Evolutionary conservation across 139 green algal genomes (phyloP), one percentile per base, ranked within the genome.

Genomic region (Chlorella vulgaris): DNA sequence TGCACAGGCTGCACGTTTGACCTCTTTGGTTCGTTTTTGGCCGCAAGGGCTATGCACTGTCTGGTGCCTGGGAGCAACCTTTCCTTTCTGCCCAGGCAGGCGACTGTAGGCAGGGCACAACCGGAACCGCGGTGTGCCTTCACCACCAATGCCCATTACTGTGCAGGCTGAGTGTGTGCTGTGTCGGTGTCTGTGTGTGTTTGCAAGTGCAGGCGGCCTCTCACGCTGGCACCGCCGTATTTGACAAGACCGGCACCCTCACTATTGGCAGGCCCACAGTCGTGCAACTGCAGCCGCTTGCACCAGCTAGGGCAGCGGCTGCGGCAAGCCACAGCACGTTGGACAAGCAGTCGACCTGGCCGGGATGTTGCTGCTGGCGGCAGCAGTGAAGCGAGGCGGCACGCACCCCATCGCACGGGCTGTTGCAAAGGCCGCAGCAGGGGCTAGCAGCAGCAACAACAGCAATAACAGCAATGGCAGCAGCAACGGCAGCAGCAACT

Each of bases 181-280:
- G n/a, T n/a, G n/a, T n/a, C n/a, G n/a, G n/a, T n/a, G n/a, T n/a
- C n/a, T n/a, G n/a, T n/a, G n/a, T n/a, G n/a, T n/a, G n/a, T n/a
- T n/a, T n/a, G n/a, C n/a, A n/a, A n/a, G n/a, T n/a, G n/a, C n/a
- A n/a, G n/a, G n/a, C n/a, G n/a, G n/a, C n/a, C n/a, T n/a, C n/a
- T n/a, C n/a, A n/a, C n/a, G n/a, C n/a, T 36, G 19, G 42, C 29
- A 69, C 71, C 13, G 83, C 98, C 0, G 91, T 93, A 50, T 92
- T 98, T 71, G 96, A 99, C 86, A 99, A 99, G 88, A 99, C 96
- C 2, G 96, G 96, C 50, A 99, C 96, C 0, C 86, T 99, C 0
- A 99, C 96, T 4, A 55, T 74, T 5, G 95, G 95, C 35, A 80
- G 50, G 2, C 73, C 73, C 13, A 26, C 51, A 1, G 73, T 79